Evolutionary conservation across 2,329 filamentous ascomycete species (phyloP), one percentile per base, ranked within the genome.

Genomic region (Exophiala viscosa): DNA sequence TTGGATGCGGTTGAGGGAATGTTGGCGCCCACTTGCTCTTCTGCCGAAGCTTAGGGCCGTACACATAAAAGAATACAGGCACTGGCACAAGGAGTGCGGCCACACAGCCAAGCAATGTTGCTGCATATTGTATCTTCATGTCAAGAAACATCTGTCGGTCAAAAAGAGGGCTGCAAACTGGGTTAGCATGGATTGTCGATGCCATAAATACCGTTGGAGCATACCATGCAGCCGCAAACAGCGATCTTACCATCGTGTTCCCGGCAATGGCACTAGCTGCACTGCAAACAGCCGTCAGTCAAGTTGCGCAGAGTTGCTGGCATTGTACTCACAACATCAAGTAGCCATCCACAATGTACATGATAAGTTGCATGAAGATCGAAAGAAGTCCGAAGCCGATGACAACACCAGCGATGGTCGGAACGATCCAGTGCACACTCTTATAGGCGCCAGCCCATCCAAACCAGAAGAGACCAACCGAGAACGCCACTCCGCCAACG

Each of bases 391-490:
- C 65, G 5, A 66, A 65, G 0, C 70, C 57, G 1, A 76, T 64
- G 52, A 74, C 71, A 17, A 69, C 67, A 1, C 73, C 73, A 3
- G 72, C 73, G 36, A 76, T 59, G 0, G 69, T 70, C 0, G 73
- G 73, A 1, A 76, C 73, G 31, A 75, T 70, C 75, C 74, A 77
- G 54, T 72, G 71, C 2, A 74, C 60, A n/a, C n/a, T n/a, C 42
- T 44, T 72, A 69, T 54, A 61, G 11, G 71, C 75, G 38, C 78
- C 76, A 1, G 80, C 80, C 80, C 80, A 83, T 0, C 79, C 80
- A 51, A 82, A 78, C 79, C 79, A 81, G 66, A 83, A 81, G 3
- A 83, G 69, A 10, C 77, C 75, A 35, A 80, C 64, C 0, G 81
- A 79, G 33, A 85, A 72, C 15, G 69, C 68, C 18, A 80, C 69